Evolutionary conservation across 2,329 filamentous ascomycete genomes (phyloP), one percentile per base, ranked within the genome.

Genomic region (Diaporthe citri): DNA sequence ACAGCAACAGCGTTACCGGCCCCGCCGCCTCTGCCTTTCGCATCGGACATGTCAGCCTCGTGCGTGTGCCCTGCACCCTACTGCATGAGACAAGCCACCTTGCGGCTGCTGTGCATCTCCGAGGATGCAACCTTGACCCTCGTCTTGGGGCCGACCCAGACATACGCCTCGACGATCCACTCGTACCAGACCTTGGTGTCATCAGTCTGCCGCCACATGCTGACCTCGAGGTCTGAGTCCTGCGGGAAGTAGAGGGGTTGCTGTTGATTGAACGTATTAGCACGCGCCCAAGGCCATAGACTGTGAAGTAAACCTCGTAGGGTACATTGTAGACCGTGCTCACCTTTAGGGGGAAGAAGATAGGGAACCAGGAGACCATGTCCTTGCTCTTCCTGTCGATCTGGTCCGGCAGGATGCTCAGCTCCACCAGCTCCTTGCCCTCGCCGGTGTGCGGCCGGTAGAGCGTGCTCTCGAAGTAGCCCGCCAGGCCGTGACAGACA

Each of bases 331-430:
- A 74, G 34, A 41, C 3, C 28, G 31, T 69, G 82, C 90, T 81
- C 87, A 96, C 95, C 91, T 97, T 97, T 20, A 99, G 86, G 0
- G 97, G 97, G 82, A 99, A 99, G 86, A 96, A 98, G 41, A 99
- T 98, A 1, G 97, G 97, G 83, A 99, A 99, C 97, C 97, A 99
- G 73, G 95, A 97, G 77, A 98, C 97, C 97, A 99, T 99, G 80
- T 97, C 96, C 81, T 93, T 94, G 87, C 95, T 98, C 90, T 98
- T 98, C 74, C 87, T 87, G 73, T 97, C 95, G 85, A 99, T 98
- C 41, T 93, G 94, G 77, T 97, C 94, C 0, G 97, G 97, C 80
- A 98, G 93, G 5, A 94, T 99, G 80, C 95, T 97, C 75, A 99
- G 89, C 86, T 98, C 96, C 6, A 98, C 91, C 79, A 91, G 92